These are phyloP conservation scores for Candida chauliodis DNA, from an alignment of 805 yeast genomes.

Conservation along the genomic window DNA sequence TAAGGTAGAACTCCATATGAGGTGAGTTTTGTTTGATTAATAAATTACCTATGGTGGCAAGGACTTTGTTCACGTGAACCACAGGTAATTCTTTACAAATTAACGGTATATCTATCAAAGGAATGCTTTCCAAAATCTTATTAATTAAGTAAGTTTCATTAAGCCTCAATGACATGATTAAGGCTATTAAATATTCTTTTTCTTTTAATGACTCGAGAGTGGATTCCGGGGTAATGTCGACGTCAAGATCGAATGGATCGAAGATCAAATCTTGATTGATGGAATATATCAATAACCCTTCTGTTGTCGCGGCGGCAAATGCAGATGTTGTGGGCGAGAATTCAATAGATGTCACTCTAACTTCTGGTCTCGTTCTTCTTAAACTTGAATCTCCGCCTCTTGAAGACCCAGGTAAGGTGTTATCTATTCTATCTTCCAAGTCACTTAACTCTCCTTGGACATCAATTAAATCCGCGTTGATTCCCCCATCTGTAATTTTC, in stretches of 20 bases:
- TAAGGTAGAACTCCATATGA: slow-evolving; percentile 78
- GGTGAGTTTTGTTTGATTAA: slow-evolving; percentile 56
- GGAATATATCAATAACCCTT: slow-evolving; percentile 81
- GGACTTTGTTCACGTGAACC: slow-evolving; percentile 66
- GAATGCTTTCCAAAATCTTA: slow-evolving; percentile 69
- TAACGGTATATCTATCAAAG: slow-evolving; percentile 64
- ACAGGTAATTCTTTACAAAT: slow-evolving; percentile 69
- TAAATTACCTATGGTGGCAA: slow-evolving; percentile 66
- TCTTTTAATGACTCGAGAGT: slow-evolving; percentile 59
- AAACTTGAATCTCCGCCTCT: slow-evolving; percentile 67
- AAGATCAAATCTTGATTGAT: slow-evolving; percentile 71
- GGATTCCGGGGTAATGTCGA: slow-evolving; percentile 84
- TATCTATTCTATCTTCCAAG: slow-evolving; percentile 74
- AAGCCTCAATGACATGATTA: slow-evolving; percentile 90
- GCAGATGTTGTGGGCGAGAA: slow-evolving; percentile 89
- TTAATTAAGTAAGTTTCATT: slow-evolving; percentile 76
- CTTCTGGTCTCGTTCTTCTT: slow-evolving; percentile 72
- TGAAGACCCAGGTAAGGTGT: slow-evolving; percentile 79
- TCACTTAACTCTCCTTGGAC: slow-evolving; percentile 84
- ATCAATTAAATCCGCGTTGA: slow-evolving; percentile 72
- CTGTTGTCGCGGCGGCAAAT: slow-evolving; percentile 94
- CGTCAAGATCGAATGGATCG: slow-evolving; percentile 93
- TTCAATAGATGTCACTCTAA: slow-evolving; percentile 72
- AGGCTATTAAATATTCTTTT: slow-evolving; percentile 65
- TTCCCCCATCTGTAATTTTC: slow-evolving; percentile 82